These are phyloP conservation scores for Populus euphratica DNA, from an alignment of 345 rosid genomes.

Conservation along the genomic window DNA sequence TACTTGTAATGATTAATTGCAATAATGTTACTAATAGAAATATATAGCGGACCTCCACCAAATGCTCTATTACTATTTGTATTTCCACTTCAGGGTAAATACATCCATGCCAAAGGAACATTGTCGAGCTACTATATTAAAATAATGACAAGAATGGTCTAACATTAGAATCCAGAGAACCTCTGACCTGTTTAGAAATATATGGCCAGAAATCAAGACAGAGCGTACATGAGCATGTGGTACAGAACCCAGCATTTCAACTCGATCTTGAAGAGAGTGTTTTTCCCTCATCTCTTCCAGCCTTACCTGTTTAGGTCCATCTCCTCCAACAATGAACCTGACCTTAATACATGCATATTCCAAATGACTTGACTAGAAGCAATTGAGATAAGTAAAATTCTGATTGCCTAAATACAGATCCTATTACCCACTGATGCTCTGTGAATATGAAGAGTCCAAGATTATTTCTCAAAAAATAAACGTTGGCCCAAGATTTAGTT, in stretches of 20 bases:
- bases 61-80: neutral
- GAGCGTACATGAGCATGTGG: slow-evolving; percentile 83
- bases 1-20: neutral
- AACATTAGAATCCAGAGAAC: neutral
- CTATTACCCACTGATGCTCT: neutral
- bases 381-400: neutral
- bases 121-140: neutral
- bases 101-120: neutral
- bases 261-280: slow-evolving; percentile 93
- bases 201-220: slow-evolving; percentile 80
- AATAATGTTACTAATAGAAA: neutral
- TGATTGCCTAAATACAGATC: neutral
- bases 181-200: slow-evolving; percentile 73
- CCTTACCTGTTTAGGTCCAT: slow-evolving; percentile 89
- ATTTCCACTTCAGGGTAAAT: neutral
- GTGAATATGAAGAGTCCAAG: neutral
- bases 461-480: too few species aligned
- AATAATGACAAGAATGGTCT: neutral
- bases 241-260: slow-evolving; percentile 90
- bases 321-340: slow-evolving; percentile 87
- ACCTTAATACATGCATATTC: slow-evolving; percentile 43
- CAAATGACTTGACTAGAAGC: slow-evolving; percentile 10
- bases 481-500: neutral
- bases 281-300: slow-evolving; percentile 97
- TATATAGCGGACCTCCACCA: neutral